Base-by-base conservation (phyloP, 139 green algal genomes). In the Choricystis sp. region DNA sequence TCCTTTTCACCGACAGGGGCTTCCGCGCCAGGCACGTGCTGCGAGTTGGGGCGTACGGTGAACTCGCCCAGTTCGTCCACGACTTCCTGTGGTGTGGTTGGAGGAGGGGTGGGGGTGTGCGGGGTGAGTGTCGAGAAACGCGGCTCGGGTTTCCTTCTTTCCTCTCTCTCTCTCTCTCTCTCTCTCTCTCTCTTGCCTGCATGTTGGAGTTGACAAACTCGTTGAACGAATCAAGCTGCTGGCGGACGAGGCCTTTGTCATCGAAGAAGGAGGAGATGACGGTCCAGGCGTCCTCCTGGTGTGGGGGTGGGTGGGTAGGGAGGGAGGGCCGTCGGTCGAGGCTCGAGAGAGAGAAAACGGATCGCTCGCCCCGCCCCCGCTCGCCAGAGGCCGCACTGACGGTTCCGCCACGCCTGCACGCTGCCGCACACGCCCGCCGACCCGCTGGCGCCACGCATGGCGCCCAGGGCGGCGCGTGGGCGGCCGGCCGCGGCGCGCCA, bases 201-300 rank as follows among this genome's bases (percentile, higher is more conserved):
- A 97, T 93, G 31, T 82, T 94, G 31, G 72, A 82, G 74, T 94
- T 89, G 49, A 96, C 82, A 71, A 99, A 99, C 72, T 98, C 87
- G 59, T 97, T 94, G 79, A 97, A 99, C 1, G 87, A 96, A 74
- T 99, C 93, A 55, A 99, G 81, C 81, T 98, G 93, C 83, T 99
- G 94, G 20, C 88, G 79, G 28, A 98, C 94, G 1, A 99, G 77
- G 26, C 90, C 89, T 69, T 97, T 96, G 59, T 94, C 83, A 60
- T 94, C 83, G 62, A 98, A 98, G 57, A 95, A 99, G 2, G 85
- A 76, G 5, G 66, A 78, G 66, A 95, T 94, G n/a, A 95, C 88
- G 14, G 77, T 69, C 88, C 88, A 92, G 22, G 77, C 73, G 59
- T 88, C 83, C 60, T 89, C 81, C 69, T 89, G 69, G n/a, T 62